Conservation (phyloP, 2,329 filamentous ascomycete species). For the Beauveria australis region DNA sequence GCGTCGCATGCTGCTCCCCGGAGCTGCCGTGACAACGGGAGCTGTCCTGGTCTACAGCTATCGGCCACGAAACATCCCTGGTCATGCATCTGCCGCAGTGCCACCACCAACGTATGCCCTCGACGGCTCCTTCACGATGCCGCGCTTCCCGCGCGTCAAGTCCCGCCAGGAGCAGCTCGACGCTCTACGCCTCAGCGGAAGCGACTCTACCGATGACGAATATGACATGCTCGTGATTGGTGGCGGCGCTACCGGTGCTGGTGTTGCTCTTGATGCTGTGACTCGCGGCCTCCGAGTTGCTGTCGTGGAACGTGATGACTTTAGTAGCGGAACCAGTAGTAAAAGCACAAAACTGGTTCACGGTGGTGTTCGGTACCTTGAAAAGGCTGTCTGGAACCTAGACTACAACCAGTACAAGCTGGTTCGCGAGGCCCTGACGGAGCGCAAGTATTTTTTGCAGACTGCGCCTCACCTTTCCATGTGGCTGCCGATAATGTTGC, state of each 20-base stretch:
- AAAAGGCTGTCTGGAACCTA: conserved; percentile 69
- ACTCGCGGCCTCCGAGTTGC: conserved; percentile 65
- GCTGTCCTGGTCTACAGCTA: conserved; percentile 46
- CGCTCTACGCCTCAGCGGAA: conserved; percentile 41
- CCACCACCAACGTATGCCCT: conserved; percentile 62
- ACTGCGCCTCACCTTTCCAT: conserved; percentile 65
- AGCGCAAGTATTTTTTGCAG: conserved; percentile 67
- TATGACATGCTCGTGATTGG: conserved; percentile 67
- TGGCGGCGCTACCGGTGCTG: conserved; percentile 62
- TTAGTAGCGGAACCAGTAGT: conserved; percentile 63
- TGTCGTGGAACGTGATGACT: conserved; percentile 64
- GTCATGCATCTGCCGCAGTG: conserved; percentile 58
- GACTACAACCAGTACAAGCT: conserved; percentile 66
- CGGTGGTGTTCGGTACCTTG: conserved; percentile 64
- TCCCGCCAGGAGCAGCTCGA: conserved; percentile 56
- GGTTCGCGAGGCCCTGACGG: conserved; percentile 64
- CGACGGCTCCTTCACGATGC: conserved; percentile 59
- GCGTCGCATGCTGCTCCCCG: conserved; percentile 36
- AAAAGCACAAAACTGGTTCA: conserved; percentile 75
- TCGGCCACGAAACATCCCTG: conserved; percentile 64
- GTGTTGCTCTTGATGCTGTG: conserved; percentile 63
- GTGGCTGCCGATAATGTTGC: conserved; percentile 71
- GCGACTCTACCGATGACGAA: conserved; percentile 29
- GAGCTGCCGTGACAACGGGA: conserved; percentile 34
- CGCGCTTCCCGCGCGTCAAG: conserved; percentile 56